Evolutionary conservation across 441 rosid genomes (phyloP).

Genomic region (Mallotus japonicus): DNA sequence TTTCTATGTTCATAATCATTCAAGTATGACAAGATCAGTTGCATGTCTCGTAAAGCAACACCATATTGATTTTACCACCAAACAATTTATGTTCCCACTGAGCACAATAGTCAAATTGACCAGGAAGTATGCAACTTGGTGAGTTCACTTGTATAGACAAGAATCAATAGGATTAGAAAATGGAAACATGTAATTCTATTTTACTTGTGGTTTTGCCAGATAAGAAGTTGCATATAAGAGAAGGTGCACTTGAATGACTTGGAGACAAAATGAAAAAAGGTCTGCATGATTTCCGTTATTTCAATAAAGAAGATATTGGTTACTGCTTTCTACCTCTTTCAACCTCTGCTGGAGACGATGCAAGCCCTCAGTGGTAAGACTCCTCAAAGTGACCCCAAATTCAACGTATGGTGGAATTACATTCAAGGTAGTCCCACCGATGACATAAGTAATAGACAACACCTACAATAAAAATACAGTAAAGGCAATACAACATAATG

Average conservation of each 20-base stretch:
- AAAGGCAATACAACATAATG: too few relatives aligned
- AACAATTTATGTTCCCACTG: not conserved
- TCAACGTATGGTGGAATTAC: slow-evolving; percentile 57
- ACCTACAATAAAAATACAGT: slow-evolving; percentile 9
- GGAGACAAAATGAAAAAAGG: not conserved
- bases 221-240: not conserved
- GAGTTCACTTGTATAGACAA: not conserved
- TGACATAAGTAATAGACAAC: slow-evolving; percentile 62
- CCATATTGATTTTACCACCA: not conserved
- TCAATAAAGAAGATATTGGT: not conserved
- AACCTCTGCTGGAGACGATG: slow-evolving; percentile 50
- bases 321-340: slow-evolving; percentile 49
- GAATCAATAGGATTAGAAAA: not conserved
- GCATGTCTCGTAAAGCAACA: too few relatives aligned
- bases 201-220: not conserved
- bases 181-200: not conserved
- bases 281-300: not conserved
- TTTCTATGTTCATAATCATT: too few relatives aligned
- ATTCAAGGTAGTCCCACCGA: slow-evolving; percentile 50
- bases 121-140: not conserved
- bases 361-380: slow-evolving; percentile 76
- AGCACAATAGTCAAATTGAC: not conserved
- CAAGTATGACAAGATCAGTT: not conserved
- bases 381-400: slow-evolving; percentile 83
- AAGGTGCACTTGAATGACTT: too few relatives aligned